phyloP scores from a whole-genome alignment of 2,329 filamentous ascomycete species.

The Fusarium cicatricum region DNA sequence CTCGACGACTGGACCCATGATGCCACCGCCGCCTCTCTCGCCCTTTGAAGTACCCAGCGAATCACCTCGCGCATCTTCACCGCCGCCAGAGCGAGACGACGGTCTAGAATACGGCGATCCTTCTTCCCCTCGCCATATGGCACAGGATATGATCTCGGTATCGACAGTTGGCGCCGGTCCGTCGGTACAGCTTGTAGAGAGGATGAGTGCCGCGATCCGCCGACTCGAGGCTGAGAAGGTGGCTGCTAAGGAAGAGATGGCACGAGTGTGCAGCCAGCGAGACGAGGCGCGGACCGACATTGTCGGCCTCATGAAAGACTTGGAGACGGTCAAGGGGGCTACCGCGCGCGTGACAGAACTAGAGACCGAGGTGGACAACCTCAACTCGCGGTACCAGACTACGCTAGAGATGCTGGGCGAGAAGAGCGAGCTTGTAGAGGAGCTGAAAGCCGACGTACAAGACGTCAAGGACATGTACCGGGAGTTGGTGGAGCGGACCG shows the following conservation, averaged over 20 bases:
- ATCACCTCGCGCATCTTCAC: slow-evolving; percentile 48
- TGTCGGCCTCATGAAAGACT: slow-evolving; percentile 87
- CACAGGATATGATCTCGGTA: slow-evolving; percentile 86
- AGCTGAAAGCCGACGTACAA: slow-evolving; percentile 85
- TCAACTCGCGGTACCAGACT: slow-evolving; percentile 85
- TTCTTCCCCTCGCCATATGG: slow-evolving; percentile 71
- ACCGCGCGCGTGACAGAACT: slow-evolving; percentile 69
- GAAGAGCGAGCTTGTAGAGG: slow-evolving; percentile 94
- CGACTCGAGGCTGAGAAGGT: slow-evolving; percentile 92
- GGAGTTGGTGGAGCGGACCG: slow-evolving; percentile 86
- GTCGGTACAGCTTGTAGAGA: slow-evolving; percentile 92
- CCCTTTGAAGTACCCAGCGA: slow-evolving; percentile 54
- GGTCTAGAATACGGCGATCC: slow-evolving; percentile 56
- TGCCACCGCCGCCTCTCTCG: slow-evolving; percentile 53
- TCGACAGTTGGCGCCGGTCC: slow-evolving; percentile 92
- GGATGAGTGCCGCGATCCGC: slow-evolving; percentile 93
- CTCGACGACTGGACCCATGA: slow-evolving; percentile 49
- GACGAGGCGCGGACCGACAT: slow-evolving; percentile 94
- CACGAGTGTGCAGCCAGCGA: slow-evolving; percentile 80
- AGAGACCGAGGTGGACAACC: slow-evolving; percentile 71
- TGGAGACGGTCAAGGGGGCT: slow-evolving; percentile 72
- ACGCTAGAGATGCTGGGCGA: slow-evolving; percentile 95
- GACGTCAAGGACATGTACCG: slow-evolving; percentile 98
- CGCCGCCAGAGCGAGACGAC: slow-evolving; percentile 59
- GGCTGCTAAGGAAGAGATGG: slow-evolving; percentile 84